Conservation (phyloP, 2,329 filamentous ascomycete genomes). For the Raffaelea albimanens region DNA sequence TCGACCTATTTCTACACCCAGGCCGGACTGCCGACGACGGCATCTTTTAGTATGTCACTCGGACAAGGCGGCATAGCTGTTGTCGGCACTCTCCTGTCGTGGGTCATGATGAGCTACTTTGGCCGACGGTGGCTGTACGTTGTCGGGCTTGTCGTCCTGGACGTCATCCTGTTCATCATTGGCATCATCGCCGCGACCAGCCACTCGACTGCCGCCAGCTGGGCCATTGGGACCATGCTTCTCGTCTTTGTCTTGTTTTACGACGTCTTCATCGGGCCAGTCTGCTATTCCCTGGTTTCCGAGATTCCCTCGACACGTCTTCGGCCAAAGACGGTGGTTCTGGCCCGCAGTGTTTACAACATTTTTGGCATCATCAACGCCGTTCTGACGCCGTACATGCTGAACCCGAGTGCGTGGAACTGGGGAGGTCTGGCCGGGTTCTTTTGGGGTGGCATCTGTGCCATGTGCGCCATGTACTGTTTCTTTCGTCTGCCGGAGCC, state of each 20-base stretch:
- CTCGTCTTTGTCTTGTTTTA: constrained; percentile 34
- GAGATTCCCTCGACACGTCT: constrained; percentile 36
- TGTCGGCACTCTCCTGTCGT: constrained; percentile 40
- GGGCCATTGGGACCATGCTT: constrained; percentile 36
- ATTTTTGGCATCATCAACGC: constrained; percentile 36
- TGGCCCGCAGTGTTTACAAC: constrained; percentile 38
- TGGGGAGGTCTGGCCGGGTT: constrained; percentile 38
- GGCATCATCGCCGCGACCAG: constrained; percentile 32
- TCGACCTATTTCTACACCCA: constrained; percentile 29
- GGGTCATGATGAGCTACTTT: constrained; percentile 36
- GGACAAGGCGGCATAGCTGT: constrained; percentile 40
- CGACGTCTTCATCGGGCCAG: constrained; percentile 31
- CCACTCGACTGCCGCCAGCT: constrained; percentile 27
- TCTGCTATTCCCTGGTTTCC: constrained; percentile 19
- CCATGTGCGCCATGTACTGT: too few relatives aligned
- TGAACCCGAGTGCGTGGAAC: constrained; percentile 35
- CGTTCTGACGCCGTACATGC: constrained; percentile 34
- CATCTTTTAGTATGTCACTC: constrained; percentile 34
- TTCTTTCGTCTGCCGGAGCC: too few relatives aligned
- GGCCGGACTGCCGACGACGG: constrained; percentile 30
- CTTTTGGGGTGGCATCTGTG: too few relatives aligned
- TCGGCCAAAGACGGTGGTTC: constrained; percentile 33
- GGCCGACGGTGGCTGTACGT: constrained; percentile 35
- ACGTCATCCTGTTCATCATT: constrained; percentile 28
- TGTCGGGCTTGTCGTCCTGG: constrained; percentile 18